A percentile compares a stretch with the other conserved stretches of the same genome.
These are phyloP conservation scores for Penicillium coprophilum DNA, from an alignment of 495 filamentous ascomycete species.

Conservation along the genomic window DNA sequence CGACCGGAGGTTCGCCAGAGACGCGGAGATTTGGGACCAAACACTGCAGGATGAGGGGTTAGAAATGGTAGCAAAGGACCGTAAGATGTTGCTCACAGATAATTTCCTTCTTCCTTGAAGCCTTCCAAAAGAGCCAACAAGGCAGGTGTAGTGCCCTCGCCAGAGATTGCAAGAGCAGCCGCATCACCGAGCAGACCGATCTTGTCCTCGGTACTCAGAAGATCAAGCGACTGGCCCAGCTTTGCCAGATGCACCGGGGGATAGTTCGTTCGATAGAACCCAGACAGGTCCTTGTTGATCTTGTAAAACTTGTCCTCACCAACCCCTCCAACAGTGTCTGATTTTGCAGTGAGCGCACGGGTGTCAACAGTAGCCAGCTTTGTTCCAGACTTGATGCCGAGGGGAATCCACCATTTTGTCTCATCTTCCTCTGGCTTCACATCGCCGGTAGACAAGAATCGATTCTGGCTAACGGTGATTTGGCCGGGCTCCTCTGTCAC, in stretches of 20 bases:
- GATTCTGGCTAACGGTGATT: conserved; percentile 76
- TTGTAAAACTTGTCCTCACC: conserved; percentile 81
- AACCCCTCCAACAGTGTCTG: conserved; percentile 68
- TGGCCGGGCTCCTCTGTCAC: conserved; percentile 79
- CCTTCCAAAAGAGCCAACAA: conserved; percentile 78
- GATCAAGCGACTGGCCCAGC: conserved; percentile 70
- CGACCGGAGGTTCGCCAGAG: conserved; percentile 62
- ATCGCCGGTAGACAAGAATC: conserved; percentile 89
- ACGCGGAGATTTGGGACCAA: conserved; percentile 78
- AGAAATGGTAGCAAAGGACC: conserved; percentile 14
- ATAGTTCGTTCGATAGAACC: conserved; percentile 93
- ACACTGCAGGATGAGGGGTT: conserved; percentile 48
- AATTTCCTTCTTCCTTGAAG: conserved; percentile 76
- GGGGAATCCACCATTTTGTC: conserved; percentile 94
- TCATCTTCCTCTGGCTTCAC: conserved; percentile 86
- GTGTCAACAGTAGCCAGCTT: conserved; percentile 35
- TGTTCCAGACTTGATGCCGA: conserved; percentile 65
- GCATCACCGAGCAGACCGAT: conserved; percentile 89
- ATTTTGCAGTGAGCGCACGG: conserved; percentile 69
- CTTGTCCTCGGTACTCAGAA: conserved; percentile 81
- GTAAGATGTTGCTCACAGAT: conserved; percentile 53
- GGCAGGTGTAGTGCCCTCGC: conserved; percentile 74
- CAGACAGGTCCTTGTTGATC: conserved; percentile 81
- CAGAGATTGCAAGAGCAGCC: conserved; percentile 85
- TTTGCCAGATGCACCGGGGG: conserved; percentile 73